A percentile compares a stretch with the other conserved stretches of the same genome.
These are phyloP conservation scores for Fomitopsis serialis DNA, from an alignment of 768 basidiomycete genomes.

Conservation along the genomic window DNA sequence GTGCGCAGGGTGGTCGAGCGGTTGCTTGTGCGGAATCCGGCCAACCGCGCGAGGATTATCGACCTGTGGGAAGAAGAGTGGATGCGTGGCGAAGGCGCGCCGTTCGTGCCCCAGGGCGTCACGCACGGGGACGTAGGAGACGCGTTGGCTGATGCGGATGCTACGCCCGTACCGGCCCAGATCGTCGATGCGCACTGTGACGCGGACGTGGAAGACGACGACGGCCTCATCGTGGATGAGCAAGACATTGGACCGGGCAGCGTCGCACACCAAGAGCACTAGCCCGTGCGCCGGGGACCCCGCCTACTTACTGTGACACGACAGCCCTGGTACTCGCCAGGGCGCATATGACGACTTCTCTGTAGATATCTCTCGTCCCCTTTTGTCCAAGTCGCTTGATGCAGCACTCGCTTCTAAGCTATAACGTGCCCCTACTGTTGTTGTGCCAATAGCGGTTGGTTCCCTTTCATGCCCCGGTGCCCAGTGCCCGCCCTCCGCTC, in stretches of 20 bases:
- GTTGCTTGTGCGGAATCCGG: constrained; percentile 67
- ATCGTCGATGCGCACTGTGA: not conserved
- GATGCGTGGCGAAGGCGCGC: constrained; percentile 36
- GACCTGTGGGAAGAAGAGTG: constrained; percentile 57
- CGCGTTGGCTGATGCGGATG: too few species aligned
- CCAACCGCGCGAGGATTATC: constrained; percentile 51
- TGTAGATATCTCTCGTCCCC: not conserved
- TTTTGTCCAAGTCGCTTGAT: not conserved
- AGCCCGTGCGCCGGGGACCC: not conserved
- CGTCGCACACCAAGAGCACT: constrained; percentile 24
- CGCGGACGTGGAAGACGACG: constrained; percentile 16
- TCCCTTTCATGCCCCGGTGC: not conserved
- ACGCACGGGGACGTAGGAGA: constrained; percentile 1
- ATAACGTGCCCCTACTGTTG: not conserved
- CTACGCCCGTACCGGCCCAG: not conserved
- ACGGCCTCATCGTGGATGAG: constrained; percentile 25
- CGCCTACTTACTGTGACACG: not conserved
- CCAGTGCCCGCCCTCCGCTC: not conserved
- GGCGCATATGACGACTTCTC: not conserved
- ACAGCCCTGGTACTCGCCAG: not conserved
- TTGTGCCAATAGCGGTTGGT: not conserved
- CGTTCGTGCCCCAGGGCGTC: constrained; percentile 11
- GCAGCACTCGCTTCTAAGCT: not conserved
- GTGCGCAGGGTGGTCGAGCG: constrained; percentile 51
- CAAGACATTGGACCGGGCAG: constrained; percentile 23